phyloP scores from a whole-genome alignment of 208 protist species.

The Acanthamoeba lugdunensis region DNA sequence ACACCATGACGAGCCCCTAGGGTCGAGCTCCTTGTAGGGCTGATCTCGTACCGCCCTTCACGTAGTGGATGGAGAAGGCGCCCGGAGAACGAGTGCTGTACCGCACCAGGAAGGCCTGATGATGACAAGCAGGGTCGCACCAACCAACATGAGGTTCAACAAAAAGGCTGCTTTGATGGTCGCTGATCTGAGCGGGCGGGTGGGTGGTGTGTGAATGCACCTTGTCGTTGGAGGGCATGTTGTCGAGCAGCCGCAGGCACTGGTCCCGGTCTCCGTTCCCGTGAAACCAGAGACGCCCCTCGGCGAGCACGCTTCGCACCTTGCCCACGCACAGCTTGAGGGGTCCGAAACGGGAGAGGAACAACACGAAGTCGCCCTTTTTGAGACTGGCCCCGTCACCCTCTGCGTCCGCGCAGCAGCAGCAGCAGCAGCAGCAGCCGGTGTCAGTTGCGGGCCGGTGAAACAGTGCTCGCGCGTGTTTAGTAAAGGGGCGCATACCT shows the following conservation, averaged over 20 bases:
- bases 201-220: neutral
- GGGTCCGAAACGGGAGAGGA: conserved; percentile 35
- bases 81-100: conserved; percentile 39
- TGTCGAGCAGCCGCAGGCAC: conserved; percentile 8
- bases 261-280: conserved; percentile 37
- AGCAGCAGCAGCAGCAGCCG: neutral
- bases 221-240: conserved; percentile 47
- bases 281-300: conserved; percentile 48
- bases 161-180: neutral
- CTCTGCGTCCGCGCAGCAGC: neutral
- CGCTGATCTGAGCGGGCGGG: neutral
- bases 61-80: conserved; percentile 48
- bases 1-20: no score
- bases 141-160: neutral
- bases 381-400: neutral
- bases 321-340: conserved; percentile 21
- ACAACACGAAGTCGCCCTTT: neutral
- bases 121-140: neutral
- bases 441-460: neutral
- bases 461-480: neutral
- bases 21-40: no score
- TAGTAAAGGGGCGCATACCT: neutral
- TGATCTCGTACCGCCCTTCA: neutral
- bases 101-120: conserved; percentile 13
- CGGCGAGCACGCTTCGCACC: conserved; percentile 25